A percentile compares a stretch with the other conserved stretches of the same genome.
Evolutionary conservation across 176 grass and related monocot genomes (phyloP).

Genomic region (Stipa capillata): DNA sequence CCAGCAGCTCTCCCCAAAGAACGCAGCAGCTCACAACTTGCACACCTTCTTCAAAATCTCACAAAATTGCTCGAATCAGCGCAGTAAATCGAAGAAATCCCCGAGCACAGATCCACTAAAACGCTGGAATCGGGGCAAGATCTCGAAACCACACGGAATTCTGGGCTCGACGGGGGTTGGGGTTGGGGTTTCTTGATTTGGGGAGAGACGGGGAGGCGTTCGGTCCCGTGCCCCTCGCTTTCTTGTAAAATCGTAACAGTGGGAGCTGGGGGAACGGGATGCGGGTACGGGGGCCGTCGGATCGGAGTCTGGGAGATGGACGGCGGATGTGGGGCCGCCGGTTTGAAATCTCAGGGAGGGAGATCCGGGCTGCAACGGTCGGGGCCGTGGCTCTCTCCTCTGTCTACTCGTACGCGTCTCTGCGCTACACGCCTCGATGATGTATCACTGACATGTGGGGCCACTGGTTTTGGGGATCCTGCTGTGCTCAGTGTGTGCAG

Average conservation of each 20-base stretch:
- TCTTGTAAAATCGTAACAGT: slow-evolving; percentile 11
- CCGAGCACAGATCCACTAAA: background rate
- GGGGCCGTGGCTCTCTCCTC: background rate
- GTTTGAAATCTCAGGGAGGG: slow-evolving; percentile 35
- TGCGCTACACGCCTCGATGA: background rate
- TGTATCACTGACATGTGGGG: background rate
- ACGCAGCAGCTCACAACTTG: background rate
- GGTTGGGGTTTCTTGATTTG: slow-evolving; percentile 11
- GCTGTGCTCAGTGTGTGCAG: background rate
- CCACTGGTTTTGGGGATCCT: background rate
- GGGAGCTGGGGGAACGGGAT: background rate
- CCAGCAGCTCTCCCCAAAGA: background rate
- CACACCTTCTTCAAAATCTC: background rate
- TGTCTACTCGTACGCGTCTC: background rate
- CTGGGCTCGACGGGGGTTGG: background rate
- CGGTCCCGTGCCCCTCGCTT: background rate
- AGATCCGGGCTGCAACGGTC: slow-evolving; percentile 41
- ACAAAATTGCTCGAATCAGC: background rate
- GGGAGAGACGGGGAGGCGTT: background rate
- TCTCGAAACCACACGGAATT: background rate
- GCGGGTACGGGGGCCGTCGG: slow-evolving; percentile 19
- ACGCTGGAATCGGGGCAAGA: background rate
- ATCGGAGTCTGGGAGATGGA: slow-evolving; percentile 13
- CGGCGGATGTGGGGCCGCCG: slow-evolving; percentile 19
- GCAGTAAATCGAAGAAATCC: background rate